Base-by-base conservation (phyloP, 75 land plant species). In the Selaginella moellendorffii region DNA sequence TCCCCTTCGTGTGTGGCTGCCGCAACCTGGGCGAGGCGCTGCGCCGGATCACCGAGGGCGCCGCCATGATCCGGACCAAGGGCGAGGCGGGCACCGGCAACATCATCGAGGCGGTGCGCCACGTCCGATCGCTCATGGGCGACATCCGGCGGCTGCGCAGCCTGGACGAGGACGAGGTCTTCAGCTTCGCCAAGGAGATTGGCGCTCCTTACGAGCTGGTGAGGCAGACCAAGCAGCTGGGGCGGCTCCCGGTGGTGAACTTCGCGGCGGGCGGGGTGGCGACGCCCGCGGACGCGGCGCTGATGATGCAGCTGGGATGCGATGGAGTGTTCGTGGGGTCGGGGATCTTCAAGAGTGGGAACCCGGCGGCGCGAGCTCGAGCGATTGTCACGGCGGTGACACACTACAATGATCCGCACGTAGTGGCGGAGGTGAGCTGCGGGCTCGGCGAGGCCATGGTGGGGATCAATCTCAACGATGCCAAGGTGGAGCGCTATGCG, bases 301-400 rank as follows among this genome's bases (percentile, higher is more conserved):
- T 56, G n/a, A 19, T 56, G 25, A 56, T 56, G 59, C 59, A 56
- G 76, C 71, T 90, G 29, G 96, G 96, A 0, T 86, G 92, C 65
- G 96, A 90, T 62, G 96, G 96, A 14, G 92, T 90, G 26, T 90
- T 90, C 56, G 96, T 90, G 5, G 96, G 96, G 14, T 86, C 87
- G 1, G 96, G 96, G 19, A 81, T 90, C 25, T 90, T 90, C 71
- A 87, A 90, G 81, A 90, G 96, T 65, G 81, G 87, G 2, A 85
- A 89, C 63, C 96, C 96, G 0, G 84, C 24, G 78, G 78, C 26
- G 84, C 82, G 62, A 0, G 80, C 78, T 20, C 58, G 76, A 54
- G 85, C 78, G 0, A 79, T 85, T 54, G 82, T 82, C 36, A 73
- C 69, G 68, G 88, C 88, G n/a, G 85, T 85, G 25, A 72, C 76